Base-by-base conservation (phyloP, 1,284 basidiomycete genomes). In the Trichosporon inkin region DNA sequence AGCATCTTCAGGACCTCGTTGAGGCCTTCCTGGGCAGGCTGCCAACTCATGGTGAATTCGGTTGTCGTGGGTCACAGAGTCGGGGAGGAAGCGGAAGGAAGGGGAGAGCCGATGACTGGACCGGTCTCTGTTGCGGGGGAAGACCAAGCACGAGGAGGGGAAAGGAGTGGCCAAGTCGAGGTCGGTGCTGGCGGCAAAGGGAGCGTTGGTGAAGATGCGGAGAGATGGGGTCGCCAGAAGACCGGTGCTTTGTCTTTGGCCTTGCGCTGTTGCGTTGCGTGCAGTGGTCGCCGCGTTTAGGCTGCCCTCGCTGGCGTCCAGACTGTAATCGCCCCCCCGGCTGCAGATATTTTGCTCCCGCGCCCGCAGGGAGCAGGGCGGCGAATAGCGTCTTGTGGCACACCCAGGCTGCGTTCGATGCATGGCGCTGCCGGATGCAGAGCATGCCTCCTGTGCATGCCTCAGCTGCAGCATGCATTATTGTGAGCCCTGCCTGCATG, bases 1-100 rank as follows among this genome's bases (percentile, higher is more conserved):
- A 82, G 72, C 71, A 78, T 74, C 52, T 64, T 68, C 47, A 79
- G 64, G 63, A 80, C 76, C 70, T 78, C 75, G 49, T 74, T 67
- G 58, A 80, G 73, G 63, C 74, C 78, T 36, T 74, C 68, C 49
- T 71, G 70, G 41, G 70, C 68, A 39, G 78, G 78, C 57, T 73
- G 70, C 76, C 77, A 79, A 58, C 67, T 70, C 78, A 79, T 78
- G 44, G 35, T 36, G 55, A 22, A 34, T 53, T 38, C 37, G 41
- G 28, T n/a, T 35, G 13, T n/a, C 24, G 54, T 41, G 57, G 28
- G 28, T 32, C 28, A 32, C 28, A 32, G 41, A 32, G 49, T 37
- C 34, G 34, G n/a, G 39, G 36, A n/a, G 34, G 44, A 35, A 51
- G 52, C 24, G 38, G 35, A 16, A 60, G 40, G 53, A 32, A 28